Base-by-base conservation (phyloP, 1,139 yeast species). In the Saccharomycopsis crataegensis region DNA sequence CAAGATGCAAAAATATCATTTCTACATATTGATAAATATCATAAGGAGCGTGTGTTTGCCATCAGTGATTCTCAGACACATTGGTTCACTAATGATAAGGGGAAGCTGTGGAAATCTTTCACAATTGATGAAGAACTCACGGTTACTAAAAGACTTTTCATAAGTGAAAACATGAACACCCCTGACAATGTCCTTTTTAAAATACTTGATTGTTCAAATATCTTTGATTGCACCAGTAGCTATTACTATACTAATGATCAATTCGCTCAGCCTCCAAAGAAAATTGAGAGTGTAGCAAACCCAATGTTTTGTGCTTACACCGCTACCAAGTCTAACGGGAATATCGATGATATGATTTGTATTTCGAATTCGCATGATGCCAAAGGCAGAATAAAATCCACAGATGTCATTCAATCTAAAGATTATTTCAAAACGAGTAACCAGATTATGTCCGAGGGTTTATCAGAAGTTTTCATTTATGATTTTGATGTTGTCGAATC, bases 71-170 rank as follows among this genome's bases (percentile, higher is more conserved):
- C 65, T n/a, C 60, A 63, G 1, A 65, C 62, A 3, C 86, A 80
- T 38, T 83, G 67, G 60, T 69, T 74, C 31, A 79, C 93, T 6
- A 67, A 64, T 32, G 84, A 86, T 63, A 68, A 71, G 55, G 94
- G 93, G 33, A 66, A 71, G 43, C 63, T 76, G 1, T 86, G 93
- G 93, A 58, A 61, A 1, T 58, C 65, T 33, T 78, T 82, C 62
- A 69, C 70, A 7, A 12, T 56, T 28, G 55, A 50, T 33, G 33
- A 12, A 12, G 48, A 37, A n/a, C 36, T 43, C n/a, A 31, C 16
- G 22, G 17, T 33, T 8, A 9, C 11, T 8, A 31, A 28, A 7
- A 34, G 17, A 41, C 14, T 49, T 16, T 75, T 80, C 61, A 65
- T 73, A 22, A 65, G 65, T 17, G 69, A 76, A 53, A 77, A 81